Base-by-base conservation (phyloP, 768 basidiomycete genomes). In the Suillus spraguei region DNA sequence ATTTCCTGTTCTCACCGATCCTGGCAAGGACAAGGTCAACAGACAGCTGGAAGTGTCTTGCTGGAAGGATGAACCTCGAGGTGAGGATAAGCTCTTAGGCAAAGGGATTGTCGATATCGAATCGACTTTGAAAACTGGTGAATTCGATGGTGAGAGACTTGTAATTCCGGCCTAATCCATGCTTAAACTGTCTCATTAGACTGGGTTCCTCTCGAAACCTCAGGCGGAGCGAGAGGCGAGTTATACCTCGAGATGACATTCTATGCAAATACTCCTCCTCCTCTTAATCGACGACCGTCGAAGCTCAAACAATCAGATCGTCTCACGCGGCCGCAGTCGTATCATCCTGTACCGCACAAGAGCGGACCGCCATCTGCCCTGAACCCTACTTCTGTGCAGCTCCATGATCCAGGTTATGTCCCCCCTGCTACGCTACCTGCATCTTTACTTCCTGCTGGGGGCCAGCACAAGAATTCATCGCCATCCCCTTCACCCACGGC, bases 171-270 rank as follows among this genome's bases (percentile, higher is more conserved):
- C 52, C n/a, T 33, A 4, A 33, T 63, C 7, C 14, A 14, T 61
- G 32, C 20, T 32, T 52, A n/a, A n/a, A 20, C 32, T 16, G 20
- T 53, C 56, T 35, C 7, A 13, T 35, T 39, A 92, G 91, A 91
- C 68, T 92, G 91, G 91, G 82, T 91, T 17, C 74, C 78, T 50
- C 80, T 93, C 50, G 77, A 81, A 61, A 76, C 82, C 38, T 83
- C 85, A 54, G 87, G 86, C 3, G 83, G 86, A 9, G 80, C 86
- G 60, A 87, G 92, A 28, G 96, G 96, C 7, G 93, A 97, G 60
- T 67, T 97, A 11, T 97, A 92, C 72, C 82, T 97, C 17, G 96
- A 98, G 74, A 90, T 97, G 87, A 98, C 96, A 1, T 98, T 88
- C 79, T 98, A 87, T 75, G 85, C 94, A 4, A 87, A 89, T 61